Base-by-base conservation (phyloP, 2,329 filamentous ascomycete species). In the Cytospora schulzeri region DNA sequence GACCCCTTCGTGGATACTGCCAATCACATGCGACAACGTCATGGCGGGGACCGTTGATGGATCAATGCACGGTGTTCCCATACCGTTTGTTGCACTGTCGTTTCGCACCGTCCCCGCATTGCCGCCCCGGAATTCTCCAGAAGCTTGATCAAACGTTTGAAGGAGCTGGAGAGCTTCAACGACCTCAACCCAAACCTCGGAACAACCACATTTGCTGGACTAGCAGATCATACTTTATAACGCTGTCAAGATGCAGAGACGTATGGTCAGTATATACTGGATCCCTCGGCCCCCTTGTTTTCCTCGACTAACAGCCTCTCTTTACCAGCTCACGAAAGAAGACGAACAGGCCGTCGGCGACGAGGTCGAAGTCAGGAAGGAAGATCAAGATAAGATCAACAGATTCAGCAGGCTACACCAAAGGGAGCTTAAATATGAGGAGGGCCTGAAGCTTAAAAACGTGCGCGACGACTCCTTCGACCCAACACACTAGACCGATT, bases 371-470 rank as follows among this genome's bases (percentile, higher is more conserved):
- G 95, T 99, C 65, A 91, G 95, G 66, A 91, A 93, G 73, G 93
- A 98, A 76, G 95, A 99, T 76, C 95, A 99, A 78, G 93, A 98
- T 80, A 96, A 95, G 80, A 99, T 99, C 86, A 99, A 99, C 80
- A 90, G 88, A 69, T 99, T 99, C 83, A 97, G 93, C 77, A 89
- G 93, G 53, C 83, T 99, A 68, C 95, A 99, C 76, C 92, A 96
- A 75, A 90, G 91, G 59, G 91, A 97, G 76, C 83, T 90, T 38
- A 78, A 83, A 3, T 76, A 98, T 4, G 89, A 96, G 74, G 93
- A 96, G 56, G 88, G 95, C 71, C 79, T 98, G 69, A 90, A 90
- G 74, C 76, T 79, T 7, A 97, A 96, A 76, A 88, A 88, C 76
- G 94, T 93, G 76, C 67, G 87, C 77, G n/a, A 4, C 15, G 19